Conservation (phyloP, 495 filamentous ascomycete species). For the Penicillium antarcticum region DNA sequence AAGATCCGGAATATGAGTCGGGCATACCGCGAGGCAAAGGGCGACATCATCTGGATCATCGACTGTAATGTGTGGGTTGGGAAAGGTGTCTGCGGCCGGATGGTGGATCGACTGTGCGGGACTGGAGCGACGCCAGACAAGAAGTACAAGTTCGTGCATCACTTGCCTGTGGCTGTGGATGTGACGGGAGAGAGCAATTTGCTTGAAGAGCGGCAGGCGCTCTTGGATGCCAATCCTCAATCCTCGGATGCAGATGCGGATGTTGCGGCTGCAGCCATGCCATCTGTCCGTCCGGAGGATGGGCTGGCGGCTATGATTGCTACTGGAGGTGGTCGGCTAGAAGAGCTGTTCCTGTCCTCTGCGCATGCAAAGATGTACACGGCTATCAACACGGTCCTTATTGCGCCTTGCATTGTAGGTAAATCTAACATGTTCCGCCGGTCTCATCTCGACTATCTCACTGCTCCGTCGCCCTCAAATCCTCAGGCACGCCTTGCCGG, state of each 20-base stretch:
- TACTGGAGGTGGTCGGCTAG: slow-evolving; percentile 75
- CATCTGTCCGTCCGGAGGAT: slow-evolving; percentile 20
- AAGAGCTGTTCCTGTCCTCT: slow-evolving; percentile 91
- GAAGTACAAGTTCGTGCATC: slow-evolving; percentile 94
- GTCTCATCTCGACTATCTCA: slow-evolving; percentile 81
- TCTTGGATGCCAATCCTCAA: slow-evolving; percentile 29
- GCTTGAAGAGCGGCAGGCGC: slow-evolving; percentile 39
- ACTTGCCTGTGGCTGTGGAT: slow-evolving; percentile 84
- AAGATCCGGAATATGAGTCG: slow-evolving; percentile 98
- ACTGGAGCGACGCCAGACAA: slow-evolving; percentile 42
- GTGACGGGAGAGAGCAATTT: slow-evolving; percentile 38
- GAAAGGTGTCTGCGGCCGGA: slow-evolving; percentile 71
- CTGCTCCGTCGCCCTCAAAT: slow-evolving; percentile 42
- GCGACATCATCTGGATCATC: slow-evolving; percentile 90
- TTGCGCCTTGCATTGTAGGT: slow-evolving; percentile 92
- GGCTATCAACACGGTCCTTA: slow-evolving; percentile 87
- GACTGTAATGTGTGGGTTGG: slow-evolving; percentile 97
- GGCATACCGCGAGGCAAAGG: slow-evolving; percentile 89
- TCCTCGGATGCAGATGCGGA: slow-evolving; percentile 1
- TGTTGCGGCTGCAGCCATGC: not conserved
- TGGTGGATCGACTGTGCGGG: slow-evolving; percentile 84
- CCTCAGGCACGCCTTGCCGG: slow-evolving; percentile 51
- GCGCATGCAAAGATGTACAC: slow-evolving; percentile 98
- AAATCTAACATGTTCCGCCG: slow-evolving; percentile 98
- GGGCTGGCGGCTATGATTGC: slow-evolving; percentile 21